A percentile compares a stretch with the other conserved stretches of the same genome.
These are phyloP conservation scores for Cicer judaicum DNA, from an alignment of 306 rosid species.

Conservation along the genomic window DNA sequence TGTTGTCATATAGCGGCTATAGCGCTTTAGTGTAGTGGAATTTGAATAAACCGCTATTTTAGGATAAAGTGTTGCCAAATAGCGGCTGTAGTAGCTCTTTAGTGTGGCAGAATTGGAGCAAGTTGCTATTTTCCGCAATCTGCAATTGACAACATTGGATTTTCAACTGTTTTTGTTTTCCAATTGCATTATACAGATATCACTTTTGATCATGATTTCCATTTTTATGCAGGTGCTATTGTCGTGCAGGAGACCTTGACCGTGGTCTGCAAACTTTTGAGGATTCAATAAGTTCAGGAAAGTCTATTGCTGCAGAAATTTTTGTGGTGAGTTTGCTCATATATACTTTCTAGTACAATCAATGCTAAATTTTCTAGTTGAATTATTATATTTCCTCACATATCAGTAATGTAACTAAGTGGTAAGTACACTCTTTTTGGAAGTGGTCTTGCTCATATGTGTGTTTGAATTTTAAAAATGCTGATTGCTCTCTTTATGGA, in stretches of 20 bases:
- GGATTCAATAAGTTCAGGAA: conserved; percentile 54
- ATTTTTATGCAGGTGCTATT: conserved; percentile 72
- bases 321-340: conserved; percentile 63
- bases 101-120: no score
- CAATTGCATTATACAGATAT: conserved; percentile 15
- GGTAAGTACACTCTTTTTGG: background rate
- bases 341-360: conserved; percentile 15
- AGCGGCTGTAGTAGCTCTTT: no score
- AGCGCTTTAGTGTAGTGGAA: no score
- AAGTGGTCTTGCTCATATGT: background rate
- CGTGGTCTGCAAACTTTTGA: conserved; percentile 67
- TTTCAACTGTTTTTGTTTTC: background rate
- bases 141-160: no score
- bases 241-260: conserved; percentile 77
- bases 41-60: no score
- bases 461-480: background rate
- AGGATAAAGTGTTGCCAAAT: no score
- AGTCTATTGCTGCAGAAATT: conserved; percentile 54
- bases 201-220: conserved; percentile 37
- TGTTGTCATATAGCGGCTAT: no score
- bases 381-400: background rate
- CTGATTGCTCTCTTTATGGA: conserved; percentile 3
- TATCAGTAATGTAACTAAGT: background rate
- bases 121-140: no score
- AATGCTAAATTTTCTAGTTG: conserved; percentile 12